Evolutionary conservation across 176 grass and related monocot species (phyloP).

Genomic region (Oryza meyeriana): DNA sequence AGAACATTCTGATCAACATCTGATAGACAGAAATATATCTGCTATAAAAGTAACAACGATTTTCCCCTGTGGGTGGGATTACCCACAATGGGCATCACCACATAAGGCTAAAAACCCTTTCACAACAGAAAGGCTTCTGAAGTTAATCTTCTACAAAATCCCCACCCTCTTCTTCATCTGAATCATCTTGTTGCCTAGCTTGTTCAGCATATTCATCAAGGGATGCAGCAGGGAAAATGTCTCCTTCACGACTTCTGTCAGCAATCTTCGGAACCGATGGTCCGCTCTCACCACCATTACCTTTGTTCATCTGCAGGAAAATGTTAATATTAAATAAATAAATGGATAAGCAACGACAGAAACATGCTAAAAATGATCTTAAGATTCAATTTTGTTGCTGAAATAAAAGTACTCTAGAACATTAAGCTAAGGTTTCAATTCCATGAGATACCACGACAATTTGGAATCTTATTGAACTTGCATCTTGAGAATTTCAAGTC

Average conservation of each 20-base stretch:
- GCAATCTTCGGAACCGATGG: slow-evolving; percentile 59
- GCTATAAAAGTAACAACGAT: not conserved
- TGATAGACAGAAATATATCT: not conserved
- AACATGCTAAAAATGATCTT: not conserved
- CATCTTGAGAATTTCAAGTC: not conserved
- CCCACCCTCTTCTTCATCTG: slow-evolving; percentile 23
- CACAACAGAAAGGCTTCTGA: not conserved
- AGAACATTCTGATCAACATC: not conserved
- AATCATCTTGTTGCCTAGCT: slow-evolving; percentile 48
- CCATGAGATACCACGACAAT: not conserved
- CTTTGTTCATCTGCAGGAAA: slow-evolving; percentile 72
- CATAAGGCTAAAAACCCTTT: slow-evolving; percentile 2
- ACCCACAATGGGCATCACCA: not conserved
- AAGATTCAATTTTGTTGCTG: not conserved
- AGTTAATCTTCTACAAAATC: slow-evolving; percentile 52
- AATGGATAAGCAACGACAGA: not conserved
- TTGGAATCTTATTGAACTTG: not conserved
- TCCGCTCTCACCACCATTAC: slow-evolving; percentile 34
- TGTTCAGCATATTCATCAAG: slow-evolving; percentile 63
- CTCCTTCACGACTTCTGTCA: slow-evolving; percentile 71
- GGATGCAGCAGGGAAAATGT: slow-evolving; percentile 56
- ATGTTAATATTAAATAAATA: not conserved
- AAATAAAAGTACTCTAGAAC: not conserved
- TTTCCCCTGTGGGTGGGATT: not conserved
- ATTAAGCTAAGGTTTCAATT: not conserved